Conservation (phyloP, 2,329 filamentous ascomycete species). For the Aureobasidium leucospermi region DNA sequence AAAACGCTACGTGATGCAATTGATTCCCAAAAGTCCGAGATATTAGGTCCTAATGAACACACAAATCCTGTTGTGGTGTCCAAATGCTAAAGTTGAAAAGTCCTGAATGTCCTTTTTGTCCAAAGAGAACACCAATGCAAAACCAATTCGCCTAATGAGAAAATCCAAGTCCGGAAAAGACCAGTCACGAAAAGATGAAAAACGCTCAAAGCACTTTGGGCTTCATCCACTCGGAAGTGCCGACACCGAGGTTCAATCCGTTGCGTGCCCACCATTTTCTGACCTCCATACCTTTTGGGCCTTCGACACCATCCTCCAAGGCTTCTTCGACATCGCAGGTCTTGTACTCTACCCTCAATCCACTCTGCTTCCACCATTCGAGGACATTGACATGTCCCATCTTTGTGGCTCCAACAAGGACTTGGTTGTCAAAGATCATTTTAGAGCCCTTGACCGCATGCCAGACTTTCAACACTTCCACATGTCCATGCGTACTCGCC, state of each 20-base stretch:
- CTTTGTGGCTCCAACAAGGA: constrained; percentile 79
- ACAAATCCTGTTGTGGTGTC: neutral
- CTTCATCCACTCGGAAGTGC: constrained; percentile 86
- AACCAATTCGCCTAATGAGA: neutral
- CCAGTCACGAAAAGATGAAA: neutral
- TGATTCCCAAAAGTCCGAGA: too few relatives aligned
- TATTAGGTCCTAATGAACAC: neutral
- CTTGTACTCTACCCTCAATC: constrained; percentile 79
- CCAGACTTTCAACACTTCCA: constrained; percentile 79
- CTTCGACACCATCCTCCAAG: constrained; percentile 73
- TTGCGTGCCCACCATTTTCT: constrained; percentile 83
- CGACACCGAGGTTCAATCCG: constrained; percentile 71
- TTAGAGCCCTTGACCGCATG: constrained; percentile 65
- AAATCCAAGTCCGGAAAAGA: neutral
- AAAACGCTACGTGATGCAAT: too few relatives aligned
- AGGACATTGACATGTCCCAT: constrained; percentile 77
- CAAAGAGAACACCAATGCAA: neutral
- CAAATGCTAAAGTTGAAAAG: neutral
- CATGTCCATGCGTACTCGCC: constrained; percentile 77
- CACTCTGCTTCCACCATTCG: constrained; percentile 83
- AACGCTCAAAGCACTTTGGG: constrained; percentile 50
- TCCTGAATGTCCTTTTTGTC: neutral
- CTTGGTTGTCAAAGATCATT: constrained; percentile 74
- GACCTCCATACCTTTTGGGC: constrained; percentile 61
- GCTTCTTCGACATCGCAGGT: constrained; percentile 95